Evolutionary conservation across 805 yeast species (phyloP).

Genomic region (Saccharomycopsis javanensis): DNA sequence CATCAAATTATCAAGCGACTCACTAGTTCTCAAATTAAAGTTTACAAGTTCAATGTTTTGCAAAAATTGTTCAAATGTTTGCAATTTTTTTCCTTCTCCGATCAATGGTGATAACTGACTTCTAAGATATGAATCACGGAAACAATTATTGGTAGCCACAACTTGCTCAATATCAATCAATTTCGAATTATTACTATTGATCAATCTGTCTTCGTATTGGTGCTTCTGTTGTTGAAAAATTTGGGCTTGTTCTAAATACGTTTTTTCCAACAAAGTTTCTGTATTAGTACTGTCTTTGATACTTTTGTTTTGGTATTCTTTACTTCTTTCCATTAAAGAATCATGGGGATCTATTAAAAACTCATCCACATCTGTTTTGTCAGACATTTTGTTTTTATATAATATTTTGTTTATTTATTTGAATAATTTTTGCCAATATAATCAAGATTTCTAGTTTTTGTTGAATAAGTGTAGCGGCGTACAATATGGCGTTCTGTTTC

Average conservation of each 20-base stretch:
- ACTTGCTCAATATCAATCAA: conserved; percentile 13
- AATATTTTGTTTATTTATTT: not conserved
- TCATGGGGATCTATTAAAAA: not conserved
- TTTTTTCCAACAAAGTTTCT: not conserved
- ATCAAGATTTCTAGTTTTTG: too few relatives aligned
- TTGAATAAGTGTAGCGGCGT: too few relatives aligned
- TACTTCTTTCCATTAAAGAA: not conserved
- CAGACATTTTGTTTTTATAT: not conserved
- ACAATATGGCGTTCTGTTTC: too few relatives aligned
- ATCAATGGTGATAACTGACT: conserved; percentile 17
- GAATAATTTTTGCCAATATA: too few relatives aligned
- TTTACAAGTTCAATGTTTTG: conserved; percentile 7
- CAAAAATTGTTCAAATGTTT: conserved; percentile 7
- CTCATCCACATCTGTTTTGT: not conserved
- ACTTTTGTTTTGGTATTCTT: not conserved
- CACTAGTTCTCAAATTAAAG: conserved; percentile 9
- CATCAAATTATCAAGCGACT: conserved; percentile 8
- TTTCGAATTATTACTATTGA: conserved; percentile 3
- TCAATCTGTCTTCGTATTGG: not conserved
- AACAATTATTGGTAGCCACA: conserved; percentile 7
- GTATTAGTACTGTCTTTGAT: not conserved
- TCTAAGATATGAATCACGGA: conserved; percentile 9
- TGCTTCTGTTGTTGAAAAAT: conserved; percentile 2
- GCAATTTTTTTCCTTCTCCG: not conserved
- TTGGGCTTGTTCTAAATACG: not conserved